A percentile compares a stretch with the other conserved stretches of the same genome.
Evolutionary conservation across 2,329 filamentous ascomycete species (phyloP).

Genomic region (Apiospora sp.): DNA sequence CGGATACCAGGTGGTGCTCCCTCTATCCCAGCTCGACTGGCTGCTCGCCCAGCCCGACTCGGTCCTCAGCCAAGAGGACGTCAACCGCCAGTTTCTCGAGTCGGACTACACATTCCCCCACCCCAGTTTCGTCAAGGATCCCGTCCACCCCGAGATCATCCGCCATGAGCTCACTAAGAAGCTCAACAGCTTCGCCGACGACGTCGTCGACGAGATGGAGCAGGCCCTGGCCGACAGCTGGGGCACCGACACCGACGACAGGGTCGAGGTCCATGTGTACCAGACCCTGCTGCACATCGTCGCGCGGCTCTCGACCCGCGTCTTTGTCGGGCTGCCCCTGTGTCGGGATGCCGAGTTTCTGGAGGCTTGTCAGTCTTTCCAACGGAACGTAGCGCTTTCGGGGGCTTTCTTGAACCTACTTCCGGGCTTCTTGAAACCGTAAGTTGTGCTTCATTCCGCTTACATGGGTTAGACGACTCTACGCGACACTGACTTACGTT

Average conservation of each 20-base stretch:
- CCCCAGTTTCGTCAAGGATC: conserved; percentile 39
- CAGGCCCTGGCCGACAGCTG: conserved; percentile 39
- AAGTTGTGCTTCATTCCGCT: conserved; percentile 27
- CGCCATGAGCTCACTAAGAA: conserved; percentile 43
- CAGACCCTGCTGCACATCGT: conserved; percentile 42
- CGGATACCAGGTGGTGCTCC: conserved; percentile 44
- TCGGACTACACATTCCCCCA: conserved; percentile 44
- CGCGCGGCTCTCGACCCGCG: conserved; percentile 41
- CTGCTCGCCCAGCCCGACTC: conserved; percentile 43
- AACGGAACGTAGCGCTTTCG: conserved; percentile 41
- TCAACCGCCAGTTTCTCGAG: conserved; percentile 46
- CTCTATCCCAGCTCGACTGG: conserved; percentile 40
- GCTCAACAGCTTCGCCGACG: conserved; percentile 39
- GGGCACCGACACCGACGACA: conserved; percentile 40
- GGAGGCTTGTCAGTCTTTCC: conserved; percentile 42
- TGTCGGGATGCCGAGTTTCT: conserved; percentile 40
- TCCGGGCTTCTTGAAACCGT: conserved; percentile 42
- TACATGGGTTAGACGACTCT: neutral
- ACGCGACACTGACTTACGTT: conserved; percentile 17
- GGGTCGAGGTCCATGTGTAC: conserved; percentile 45
- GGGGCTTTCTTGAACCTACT: conserved; percentile 42
- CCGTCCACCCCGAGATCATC: conserved; percentile 43
- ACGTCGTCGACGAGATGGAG: conserved; percentile 43
- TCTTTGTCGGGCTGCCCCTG: conserved; percentile 42
- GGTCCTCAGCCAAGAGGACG: conserved; percentile 43